Evolutionary conservation across 23 red algal genomes (phyloP), one percentile per base, ranked within the genome.

Genomic region (Cyanidioschyzon merolae): DNA sequence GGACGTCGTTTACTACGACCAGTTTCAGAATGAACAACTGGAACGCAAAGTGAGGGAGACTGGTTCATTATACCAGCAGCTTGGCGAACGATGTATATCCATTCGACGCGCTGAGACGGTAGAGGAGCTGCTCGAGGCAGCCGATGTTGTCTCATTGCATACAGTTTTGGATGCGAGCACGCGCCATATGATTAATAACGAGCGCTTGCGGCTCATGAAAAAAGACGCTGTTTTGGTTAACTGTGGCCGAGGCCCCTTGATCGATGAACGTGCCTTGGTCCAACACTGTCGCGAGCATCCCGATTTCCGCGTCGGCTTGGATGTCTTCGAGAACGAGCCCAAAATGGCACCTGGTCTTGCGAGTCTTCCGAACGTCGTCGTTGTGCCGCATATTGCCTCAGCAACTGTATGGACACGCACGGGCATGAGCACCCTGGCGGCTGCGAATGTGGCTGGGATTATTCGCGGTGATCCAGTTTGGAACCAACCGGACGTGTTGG

Each of bases 331-430:
- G 37, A 58, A 86, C 31, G 83, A 86, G 68, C 83, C 83, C 2
- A 41, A 57, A 2, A 57, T 86, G 34, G 79, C 76, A 67, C 77
- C 84, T 41, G 77, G 80, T 36, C 74, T 98, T 37, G 59, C 57
- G 2, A 80, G 89, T 50, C 80, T 84, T 38, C 84, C 84, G 7
- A 98, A 98, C 79, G 88, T 88, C 27, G 86, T 98, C 36, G 86
- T 90, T 58, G 74, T 91, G 71, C 94, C 94, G 21, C 94, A 98
- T 78, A 91, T 98, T 58, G 94, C 88, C 16, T 89, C 85, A 39
- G 94, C 94, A 1, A 89, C 88, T 0, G 79, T 89, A 50, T 77
- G 67, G 75, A 88, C 88, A 1, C 81, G 94, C 15, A 84, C 81
- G 29, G 94, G 67, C 37, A 98, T 98, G 94, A 77, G 84, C 59